Base-by-base conservation (phyloP, 768 basidiomycete genomes). In the Cystobasidium onofrii region DNA sequence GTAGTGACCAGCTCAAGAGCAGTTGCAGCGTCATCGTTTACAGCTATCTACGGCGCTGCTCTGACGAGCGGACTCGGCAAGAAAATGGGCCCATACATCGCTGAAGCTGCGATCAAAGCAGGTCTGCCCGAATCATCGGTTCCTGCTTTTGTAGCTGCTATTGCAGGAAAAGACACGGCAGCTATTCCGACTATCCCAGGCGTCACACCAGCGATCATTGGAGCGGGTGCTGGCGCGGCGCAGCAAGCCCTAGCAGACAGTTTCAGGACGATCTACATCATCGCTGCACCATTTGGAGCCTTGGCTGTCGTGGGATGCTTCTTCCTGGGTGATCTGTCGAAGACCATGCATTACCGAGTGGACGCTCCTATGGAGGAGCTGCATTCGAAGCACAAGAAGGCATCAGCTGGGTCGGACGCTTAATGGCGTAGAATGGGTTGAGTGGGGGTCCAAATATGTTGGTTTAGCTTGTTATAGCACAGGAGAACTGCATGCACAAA, bases 151-250 rank as follows among this genome's bases (percentile, higher is more conserved):
- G 69, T 71, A 20, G 52, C 29, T 17, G 69, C 69, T 12, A 60
- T 71, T 18, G 69, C 69, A n/a, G 33, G 17, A 27, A 36, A 36
- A n/a, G 34, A 57, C 23, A 25, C 52, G 13, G 69, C 50, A 20
- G 52, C 27, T n/a, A 44, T 71, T n/a, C 29, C 44, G 7, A 55
- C 29, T 43, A 55, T 71, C 34, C 69, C 69, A 7, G 69, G 69
- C 52, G 52, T 61, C 17, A 71, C 69, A 2, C 52, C 52, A 20
- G 69, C 64, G 17, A 61, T 71, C 52, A 71, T 71, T 39, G 52
- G 34, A n/a, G 69, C 69, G 3, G 69, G 52, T 12, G 33, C 20
- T 4, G 69, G 57, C 13, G 69, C 29, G 1, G 29, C 41, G 10
- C 50, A 54, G 33, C 44, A 43, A 12, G 52, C 52, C n/a, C 54